Evolutionary conservation across 106 monocot species (phyloP), one percentile per base, ranked within the genome.

Genomic region (Apostasia ramifera): DNA sequence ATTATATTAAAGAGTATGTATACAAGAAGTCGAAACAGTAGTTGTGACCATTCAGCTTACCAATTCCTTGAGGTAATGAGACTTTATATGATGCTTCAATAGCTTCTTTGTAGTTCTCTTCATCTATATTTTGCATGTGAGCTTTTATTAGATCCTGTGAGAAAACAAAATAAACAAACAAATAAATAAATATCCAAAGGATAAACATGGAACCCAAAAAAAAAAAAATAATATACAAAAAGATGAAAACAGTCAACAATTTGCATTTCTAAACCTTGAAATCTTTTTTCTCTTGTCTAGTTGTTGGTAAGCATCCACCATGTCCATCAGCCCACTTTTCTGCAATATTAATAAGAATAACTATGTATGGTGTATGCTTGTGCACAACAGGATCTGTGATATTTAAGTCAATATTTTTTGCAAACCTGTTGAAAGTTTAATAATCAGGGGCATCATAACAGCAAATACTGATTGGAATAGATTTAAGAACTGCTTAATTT

Each of bases 81-180:
- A 93, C 97, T 78, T 98, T 98, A 75, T 76, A 98, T 69, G 97
- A 75, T 7, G 97, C 88, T 71, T 87, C 90, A 48, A 90, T 78
- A 71, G 97, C 97, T 80, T 98, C 97, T 81, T 77, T 89, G 74
- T 98, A 98, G 47, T 98, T 98, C 75, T 98, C 97, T 82, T 98
- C 97, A 79, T 98, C 97, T 56, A 85, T 53, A 79, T 87, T 83
- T 74, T 85, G 68, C 97, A 83, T 90, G 72, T 81, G 81, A 5
- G 71, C 63, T 76, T 88, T 90, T 68, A 98, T 76, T 74, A 83
- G 79, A 61, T 93, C 90, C 97, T 98, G 70, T 61, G n/a, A 43
- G 58, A 59, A 58, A 69, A 11, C 1, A 74, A 55, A 37, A 11
- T 55, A 63, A 53, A 47, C 75, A 42, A 1, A 73, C 59, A 58